Percentiles rank a stretch among this genome's conserved stretches.
Conservation (phyloP, 2,329 filamentous ascomycete genomes). For the Fusarium brevicatenulatum region DNA sequence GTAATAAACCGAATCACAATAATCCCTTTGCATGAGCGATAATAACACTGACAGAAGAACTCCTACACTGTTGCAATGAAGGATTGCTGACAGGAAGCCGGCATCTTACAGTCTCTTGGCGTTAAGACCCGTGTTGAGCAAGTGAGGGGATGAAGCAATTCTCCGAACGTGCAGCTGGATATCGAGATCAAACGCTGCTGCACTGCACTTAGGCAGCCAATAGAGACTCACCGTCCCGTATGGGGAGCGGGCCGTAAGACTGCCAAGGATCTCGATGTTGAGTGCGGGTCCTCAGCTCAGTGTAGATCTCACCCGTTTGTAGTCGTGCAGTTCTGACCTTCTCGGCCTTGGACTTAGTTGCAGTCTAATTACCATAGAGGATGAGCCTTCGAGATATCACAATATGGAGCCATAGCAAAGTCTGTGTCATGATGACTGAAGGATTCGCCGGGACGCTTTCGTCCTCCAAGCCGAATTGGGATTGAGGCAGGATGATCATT, state of each 20-base stretch:
- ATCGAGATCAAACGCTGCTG: background rate
- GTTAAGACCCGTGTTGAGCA: too few relatives aligned
- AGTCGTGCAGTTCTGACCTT: rapidly evolving
- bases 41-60: too few relatives aligned
- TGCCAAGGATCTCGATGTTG: background rate
- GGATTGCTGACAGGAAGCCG: too few relatives aligned
- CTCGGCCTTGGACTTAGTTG: background rate
- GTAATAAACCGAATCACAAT: too few relatives aligned
- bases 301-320: background rate
- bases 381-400: too few relatives aligned
- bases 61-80: rapidly evolving
- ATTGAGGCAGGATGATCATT: rapidly evolving
- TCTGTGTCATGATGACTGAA: too few relatives aligned
- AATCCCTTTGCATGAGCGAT: too few relatives aligned
- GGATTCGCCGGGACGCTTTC: too few relatives aligned
- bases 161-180: too few relatives aligned
- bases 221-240: rapidly evolving
- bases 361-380: background rate
- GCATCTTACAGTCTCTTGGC: background rate
- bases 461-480: too few relatives aligned
- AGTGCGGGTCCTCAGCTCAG: background rate
- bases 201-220: background rate
- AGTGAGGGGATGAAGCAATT: too few relatives aligned
- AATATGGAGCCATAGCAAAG: too few relatives aligned
- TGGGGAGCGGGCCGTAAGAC: background rate